Conservation (phyloP, 768 basidiomycete species). For the Serendipita sp. region DNA sequence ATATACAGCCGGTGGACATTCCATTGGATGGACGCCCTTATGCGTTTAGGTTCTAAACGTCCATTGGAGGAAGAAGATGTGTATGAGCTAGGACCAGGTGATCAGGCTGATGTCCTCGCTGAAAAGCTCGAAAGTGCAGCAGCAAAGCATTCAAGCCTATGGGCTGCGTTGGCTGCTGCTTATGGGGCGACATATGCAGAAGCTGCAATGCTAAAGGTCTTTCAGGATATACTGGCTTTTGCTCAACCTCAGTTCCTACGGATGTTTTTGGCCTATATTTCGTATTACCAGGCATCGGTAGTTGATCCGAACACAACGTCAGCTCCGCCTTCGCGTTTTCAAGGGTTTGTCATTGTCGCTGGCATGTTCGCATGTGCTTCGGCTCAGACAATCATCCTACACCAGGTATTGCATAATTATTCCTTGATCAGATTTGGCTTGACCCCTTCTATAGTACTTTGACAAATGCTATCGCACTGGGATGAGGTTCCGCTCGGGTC, state of each 20-base stretch:
- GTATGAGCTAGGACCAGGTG: constrained; percentile 48
- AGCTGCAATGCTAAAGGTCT: constrained; percentile 50
- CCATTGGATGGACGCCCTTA: constrained; percentile 67
- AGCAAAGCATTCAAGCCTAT: constrained; percentile 49
- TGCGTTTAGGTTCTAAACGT: constrained; percentile 39
- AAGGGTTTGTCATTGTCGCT: constrained; percentile 62
- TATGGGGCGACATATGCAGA: constrained; percentile 62
- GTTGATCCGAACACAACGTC: constrained; percentile 12
- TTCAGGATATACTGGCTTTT: constrained; percentile 69
- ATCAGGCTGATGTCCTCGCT: constrained; percentile 58
- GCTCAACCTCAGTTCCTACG: constrained; percentile 77
- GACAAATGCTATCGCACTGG: constrained; percentile 69
- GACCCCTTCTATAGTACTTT: constrained; percentile 46
- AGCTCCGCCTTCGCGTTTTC: constrained; percentile 20
- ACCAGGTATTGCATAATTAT: constrained; percentile 37
- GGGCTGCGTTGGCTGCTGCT: constrained; percentile 55
- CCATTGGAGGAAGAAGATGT: constrained; percentile 78
- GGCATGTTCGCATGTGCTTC: constrained; percentile 71
- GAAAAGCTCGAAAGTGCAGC: constrained; percentile 42
- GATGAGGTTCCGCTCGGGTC: constrained; percentile 85
- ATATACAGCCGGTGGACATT: constrained; percentile 74
- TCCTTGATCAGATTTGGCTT: not conserved
- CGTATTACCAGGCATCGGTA: constrained; percentile 36
- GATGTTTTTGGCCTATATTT: constrained; percentile 64
- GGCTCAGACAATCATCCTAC: constrained; percentile 61